Evolutionary conservation across 2,329 filamentous ascomycete genomes (phyloP).

Genomic region (Neophaeococcomyces aloes): DNA sequence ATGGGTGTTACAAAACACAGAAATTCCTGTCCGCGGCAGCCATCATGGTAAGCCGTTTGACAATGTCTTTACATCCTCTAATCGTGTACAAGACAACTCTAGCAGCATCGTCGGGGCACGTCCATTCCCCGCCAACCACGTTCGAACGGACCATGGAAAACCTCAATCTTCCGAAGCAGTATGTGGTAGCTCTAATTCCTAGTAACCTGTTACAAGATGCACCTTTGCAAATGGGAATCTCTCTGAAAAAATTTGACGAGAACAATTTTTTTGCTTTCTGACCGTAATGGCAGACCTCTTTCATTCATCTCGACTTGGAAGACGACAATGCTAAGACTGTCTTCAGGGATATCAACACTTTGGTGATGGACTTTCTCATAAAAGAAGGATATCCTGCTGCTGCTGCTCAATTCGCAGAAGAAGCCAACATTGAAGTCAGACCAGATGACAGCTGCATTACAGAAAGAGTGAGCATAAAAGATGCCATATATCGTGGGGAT

Average conservation of each 20-base stretch:
- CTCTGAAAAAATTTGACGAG: constrained; percentile 93
- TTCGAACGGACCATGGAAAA: constrained; percentile 78
- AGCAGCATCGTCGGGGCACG: too few relatives aligned
- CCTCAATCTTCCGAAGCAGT: constrained; percentile 83
- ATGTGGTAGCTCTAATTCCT: constrained; percentile 35
- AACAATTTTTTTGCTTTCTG: constrained; percentile 69
- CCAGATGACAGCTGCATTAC: constrained; percentile 64
- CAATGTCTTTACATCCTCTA: too few relatives aligned
- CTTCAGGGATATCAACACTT: constrained; percentile 77
- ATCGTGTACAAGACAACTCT: too few relatives aligned
- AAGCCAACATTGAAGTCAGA: constrained; percentile 73
- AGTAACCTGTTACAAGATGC: constrained; percentile 54
- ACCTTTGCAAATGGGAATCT: constrained; percentile 98
- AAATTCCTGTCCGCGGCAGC: too few relatives aligned
- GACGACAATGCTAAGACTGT: constrained; percentile 24
- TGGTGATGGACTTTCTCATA: constrained; percentile 94
- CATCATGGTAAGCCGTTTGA: too few relatives aligned
- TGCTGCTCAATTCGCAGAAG: constrained; percentile 83
- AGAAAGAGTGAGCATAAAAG: constrained; percentile 70
- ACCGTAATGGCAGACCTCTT: constrained; percentile 28
- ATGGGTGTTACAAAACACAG: too few relatives aligned
- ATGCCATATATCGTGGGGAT: constrained; percentile 72
- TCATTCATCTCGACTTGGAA: constrained; percentile 6
- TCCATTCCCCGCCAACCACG: constrained; percentile 31
- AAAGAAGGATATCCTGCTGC: constrained; percentile 90